These are phyloP conservation scores for Alternaria consortialis DNA, from an alignment of 2,329 filamentous ascomycete species.

Conservation along the genomic window DNA sequence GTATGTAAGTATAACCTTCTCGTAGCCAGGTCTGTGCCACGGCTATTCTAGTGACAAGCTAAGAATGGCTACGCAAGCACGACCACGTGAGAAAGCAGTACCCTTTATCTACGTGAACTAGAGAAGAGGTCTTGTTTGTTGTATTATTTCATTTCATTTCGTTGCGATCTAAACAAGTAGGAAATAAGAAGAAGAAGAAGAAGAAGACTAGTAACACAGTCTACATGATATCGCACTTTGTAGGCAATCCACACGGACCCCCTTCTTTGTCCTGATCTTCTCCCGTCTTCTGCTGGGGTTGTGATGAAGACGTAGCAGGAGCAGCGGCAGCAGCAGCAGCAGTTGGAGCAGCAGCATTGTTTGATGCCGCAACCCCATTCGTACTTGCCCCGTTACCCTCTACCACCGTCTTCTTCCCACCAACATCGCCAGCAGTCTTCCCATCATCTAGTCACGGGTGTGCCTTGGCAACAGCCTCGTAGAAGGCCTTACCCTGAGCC, in stretches of 20 bases:
- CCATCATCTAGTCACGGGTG: slow-evolving; percentile 79
- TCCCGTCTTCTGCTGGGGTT: slow-evolving; percentile 44
- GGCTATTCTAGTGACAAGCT: too few species aligned
- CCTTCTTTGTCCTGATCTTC: slow-evolving; percentile 64
- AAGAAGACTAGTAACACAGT: background rate
- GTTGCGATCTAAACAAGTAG: background rate
- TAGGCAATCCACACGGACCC: slow-evolving; percentile 79
- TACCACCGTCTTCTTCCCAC: slow-evolving; percentile 12
- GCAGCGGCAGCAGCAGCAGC: slow-evolving; percentile 16
- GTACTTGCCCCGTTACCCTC: slow-evolving; percentile 8
- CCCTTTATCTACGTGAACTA: too few species aligned
- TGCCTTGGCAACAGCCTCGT: slow-evolving; percentile 76
- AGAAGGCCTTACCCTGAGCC: slow-evolving; percentile 87
- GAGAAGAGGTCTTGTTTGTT: background rate
- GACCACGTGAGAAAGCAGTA: too few species aligned
- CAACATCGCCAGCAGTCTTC: slow-evolving; percentile 10
- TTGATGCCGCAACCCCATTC: slow-evolving; percentile 21
- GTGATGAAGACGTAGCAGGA: slow-evolving; percentile 28
- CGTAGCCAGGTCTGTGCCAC: too few species aligned
- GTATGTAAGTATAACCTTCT: too few species aligned
- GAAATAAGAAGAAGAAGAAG: background rate
- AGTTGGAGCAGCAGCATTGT: slow-evolving; percentile 33
- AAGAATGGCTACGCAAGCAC: too few species aligned
- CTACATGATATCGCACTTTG: slow-evolving; percentile 75
- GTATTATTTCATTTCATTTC: background rate